These are phyloP conservation scores for Trichoderma gracile DNA, from an alignment of 2,329 filamentous ascomycete genomes.

Conservation along the genomic window DNA sequence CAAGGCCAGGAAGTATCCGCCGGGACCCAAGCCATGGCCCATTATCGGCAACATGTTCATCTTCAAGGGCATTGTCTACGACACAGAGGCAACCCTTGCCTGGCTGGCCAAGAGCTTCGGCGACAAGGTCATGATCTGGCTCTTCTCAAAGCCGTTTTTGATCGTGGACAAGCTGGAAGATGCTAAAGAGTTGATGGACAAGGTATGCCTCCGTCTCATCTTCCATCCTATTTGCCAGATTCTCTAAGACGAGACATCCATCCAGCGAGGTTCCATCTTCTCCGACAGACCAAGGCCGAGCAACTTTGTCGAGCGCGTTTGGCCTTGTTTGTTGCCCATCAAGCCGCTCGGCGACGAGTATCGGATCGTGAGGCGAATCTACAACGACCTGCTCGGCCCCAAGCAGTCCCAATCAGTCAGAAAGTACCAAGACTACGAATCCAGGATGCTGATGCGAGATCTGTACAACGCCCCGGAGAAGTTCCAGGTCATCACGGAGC, in stretches of 20 bases:
- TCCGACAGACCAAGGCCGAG: conserved; percentile 10
- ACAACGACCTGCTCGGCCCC: conserved; percentile 2
- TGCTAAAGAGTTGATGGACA: conserved; percentile 16
- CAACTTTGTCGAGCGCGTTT: background rate
- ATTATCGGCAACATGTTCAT: conserved; percentile 12
- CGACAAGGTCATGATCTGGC: conserved; percentile 7
- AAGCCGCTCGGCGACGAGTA: background rate
- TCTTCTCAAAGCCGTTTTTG: background rate
- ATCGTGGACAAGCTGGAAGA: conserved; percentile 7
- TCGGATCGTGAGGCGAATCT: background rate
- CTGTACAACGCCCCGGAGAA: background rate
- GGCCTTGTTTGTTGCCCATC: background rate
- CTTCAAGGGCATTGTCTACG: background rate
- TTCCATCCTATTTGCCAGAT: background rate
- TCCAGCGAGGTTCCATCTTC: conserved; percentile 6
- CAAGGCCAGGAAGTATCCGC: background rate
- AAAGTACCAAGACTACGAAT: conserved; percentile 21
- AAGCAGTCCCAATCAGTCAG: background rate
- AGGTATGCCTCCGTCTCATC: background rate
- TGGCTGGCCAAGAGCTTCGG: background rate
- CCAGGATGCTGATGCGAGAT: conserved; percentile 17
- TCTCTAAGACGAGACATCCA: background rate
- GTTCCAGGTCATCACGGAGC: conserved; percentile 4
- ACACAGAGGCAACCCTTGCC: background rate
- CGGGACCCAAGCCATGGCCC: conserved; percentile 18